phyloP scores from a whole-genome alignment of 805 yeast genomes.

The Yamadazyma kitorensis region DNA sequence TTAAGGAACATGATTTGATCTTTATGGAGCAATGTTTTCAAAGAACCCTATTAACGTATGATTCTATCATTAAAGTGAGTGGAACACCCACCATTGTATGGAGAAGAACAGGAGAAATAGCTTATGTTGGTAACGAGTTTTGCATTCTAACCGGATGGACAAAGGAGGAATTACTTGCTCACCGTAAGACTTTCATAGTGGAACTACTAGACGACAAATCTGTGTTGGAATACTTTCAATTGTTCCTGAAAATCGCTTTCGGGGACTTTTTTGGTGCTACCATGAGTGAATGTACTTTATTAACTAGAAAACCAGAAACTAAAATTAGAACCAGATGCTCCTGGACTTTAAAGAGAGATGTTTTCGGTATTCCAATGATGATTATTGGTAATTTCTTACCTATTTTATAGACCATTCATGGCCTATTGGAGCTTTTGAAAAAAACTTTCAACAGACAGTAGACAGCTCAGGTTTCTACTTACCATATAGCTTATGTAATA shows the following conservation, averaged over 20 bases:
- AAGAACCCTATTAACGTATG: conserved; percentile 84
- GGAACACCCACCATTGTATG: conserved; percentile 96
- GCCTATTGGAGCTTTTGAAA: background rate
- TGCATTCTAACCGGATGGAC: conserved; percentile 90
- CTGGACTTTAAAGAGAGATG: conserved; percentile 93
- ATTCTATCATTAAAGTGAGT: conserved; percentile 73
- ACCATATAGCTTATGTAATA: too few species aligned
- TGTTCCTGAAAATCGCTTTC: conserved; percentile 81
- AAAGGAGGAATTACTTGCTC: conserved; percentile 57
- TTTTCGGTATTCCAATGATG: conserved; percentile 97
- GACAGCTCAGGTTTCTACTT: too few species aligned
- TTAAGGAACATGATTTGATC: conserved; percentile 86
- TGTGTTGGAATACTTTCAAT: conserved; percentile 82
- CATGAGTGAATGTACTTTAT: conserved; percentile 81
- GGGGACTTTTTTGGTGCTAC: conserved; percentile 84
- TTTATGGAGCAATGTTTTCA: conserved; percentile 97
- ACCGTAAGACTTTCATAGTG: conserved; percentile 67
- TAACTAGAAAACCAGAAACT: conserved; percentile 52
- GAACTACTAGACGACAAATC: conserved; percentile 86
- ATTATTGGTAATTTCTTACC: conserved; percentile 92
- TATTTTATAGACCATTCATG: conserved; percentile 36
- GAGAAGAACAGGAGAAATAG: conserved; percentile 94
- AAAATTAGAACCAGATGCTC: conserved; percentile 76
- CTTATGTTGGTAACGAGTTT: conserved; percentile 93
- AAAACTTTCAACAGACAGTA: too few species aligned